These are phyloP conservation scores for Mycena capillaripes DNA, from an alignment of 768 basidiomycete species.

Conservation along the genomic window DNA sequence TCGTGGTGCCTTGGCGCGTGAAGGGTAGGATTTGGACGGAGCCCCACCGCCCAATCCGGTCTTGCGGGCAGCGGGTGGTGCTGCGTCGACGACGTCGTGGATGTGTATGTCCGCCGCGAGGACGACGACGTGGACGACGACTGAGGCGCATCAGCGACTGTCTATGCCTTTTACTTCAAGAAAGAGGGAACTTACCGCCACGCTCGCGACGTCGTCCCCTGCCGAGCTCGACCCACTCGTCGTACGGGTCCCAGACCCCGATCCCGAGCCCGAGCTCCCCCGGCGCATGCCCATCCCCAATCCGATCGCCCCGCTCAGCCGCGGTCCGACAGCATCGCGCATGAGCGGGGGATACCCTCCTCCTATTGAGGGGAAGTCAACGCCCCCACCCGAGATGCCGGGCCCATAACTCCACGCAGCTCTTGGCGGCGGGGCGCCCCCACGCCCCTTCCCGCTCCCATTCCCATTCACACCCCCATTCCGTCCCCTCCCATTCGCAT, in stretches of 20 bases:
- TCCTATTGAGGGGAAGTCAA: conserved; percentile 31
- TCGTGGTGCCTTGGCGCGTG: conserved; percentile 67
- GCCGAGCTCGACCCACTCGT: conserved; percentile 34
- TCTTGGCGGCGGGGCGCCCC: conserved; percentile 50
- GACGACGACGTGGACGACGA: conserved; percentile 88
- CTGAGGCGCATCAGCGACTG: no score
- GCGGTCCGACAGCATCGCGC: conserved; percentile 33
- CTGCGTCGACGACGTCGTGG: conserved; percentile 73
- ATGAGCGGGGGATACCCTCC: conserved; percentile 9
- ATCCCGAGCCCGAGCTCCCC: conserved; percentile 61
- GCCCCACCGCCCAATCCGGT: conserved; percentile 91
- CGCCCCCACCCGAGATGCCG: conserved; percentile 52
- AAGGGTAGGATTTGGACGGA: conserved; percentile 81
- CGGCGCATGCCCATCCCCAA: conserved; percentile 71
- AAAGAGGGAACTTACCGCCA: conserved; percentile 67
- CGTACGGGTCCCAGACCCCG: no score
- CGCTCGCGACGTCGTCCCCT: conserved; percentile 85
- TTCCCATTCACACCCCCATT: conserved; percentile 39
- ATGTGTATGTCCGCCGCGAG: conserved; percentile 82
- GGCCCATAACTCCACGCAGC: conserved; percentile 83
- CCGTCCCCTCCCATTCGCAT: conserved; percentile 33
- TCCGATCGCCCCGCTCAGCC: conserved; percentile 52
- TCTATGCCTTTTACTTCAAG: neutral
- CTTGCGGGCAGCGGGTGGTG: conserved; percentile 85
- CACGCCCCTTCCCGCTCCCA: conserved; percentile 44